Percentiles rank a stretch among this genome's conserved stretches.
Evolutionary conservation across 129 eudicot species (phyloP).

Genomic region (carrot (Daucus carota)): DH1_v3.0 NC_030383.2:8583001-8583500

Average conservation of each 20-base stretch:
- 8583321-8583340: slow-evolving; percentile 55
- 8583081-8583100: slow-evolving; percentile 25
- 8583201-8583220: neutral
- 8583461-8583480: slow-evolving; percentile 90
- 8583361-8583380: slow-evolving; percentile 14
- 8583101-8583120: slow-evolving; percentile 18
- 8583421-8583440: slow-evolving; percentile 6
- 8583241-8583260: neutral
- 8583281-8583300: slow-evolving; percentile 56
- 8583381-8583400: neutral
- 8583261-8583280: slow-evolving; percentile 63
- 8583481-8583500: slow-evolving; percentile 77
- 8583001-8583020: slow-evolving; percentile 91
- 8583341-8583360: slow-evolving; percentile 76
- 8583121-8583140: neutral
- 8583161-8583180: neutral
- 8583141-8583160: neutral
- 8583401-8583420: neutral
- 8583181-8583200: neutral
- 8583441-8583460: slow-evolving; percentile 82
- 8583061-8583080: neutral
- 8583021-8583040: slow-evolving; percentile 52
- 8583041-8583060: slow-evolving; percentile 3
- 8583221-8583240: neutral
- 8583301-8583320: slow-evolving; percentile 41